These are phyloP conservation scores for Cyphellophora attinorum DNA, from an alignment of 2,329 filamentous ascomycete species.

Conservation along the genomic window DNA sequence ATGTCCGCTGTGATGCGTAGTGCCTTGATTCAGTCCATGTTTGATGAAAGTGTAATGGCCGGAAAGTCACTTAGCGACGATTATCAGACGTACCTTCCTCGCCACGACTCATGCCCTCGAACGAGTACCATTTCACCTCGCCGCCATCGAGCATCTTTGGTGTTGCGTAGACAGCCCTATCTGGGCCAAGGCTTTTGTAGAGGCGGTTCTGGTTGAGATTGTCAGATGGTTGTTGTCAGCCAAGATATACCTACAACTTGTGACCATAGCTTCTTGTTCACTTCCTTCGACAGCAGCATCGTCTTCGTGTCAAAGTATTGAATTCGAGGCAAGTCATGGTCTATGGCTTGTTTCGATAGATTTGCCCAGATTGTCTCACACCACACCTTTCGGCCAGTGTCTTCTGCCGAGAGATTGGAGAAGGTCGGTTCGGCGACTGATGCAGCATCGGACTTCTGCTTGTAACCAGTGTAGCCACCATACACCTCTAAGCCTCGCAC, in stretches of 20 bases:
- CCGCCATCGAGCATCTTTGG: constrained; percentile 14
- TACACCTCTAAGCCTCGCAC: too few relatives aligned
- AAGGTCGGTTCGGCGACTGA: too few relatives aligned
- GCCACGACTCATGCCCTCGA: constrained; percentile 13
- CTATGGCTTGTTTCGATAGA: constrained; percentile 16
- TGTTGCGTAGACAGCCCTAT: constrained; percentile 14
- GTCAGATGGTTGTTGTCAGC: background rate
- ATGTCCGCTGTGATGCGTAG: background rate
- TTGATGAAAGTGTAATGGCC: too few relatives aligned
- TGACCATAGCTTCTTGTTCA: constrained; percentile 15
- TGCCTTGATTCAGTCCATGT: background rate
- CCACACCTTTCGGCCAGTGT: constrained; percentile 13
- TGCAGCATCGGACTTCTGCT: too few relatives aligned
- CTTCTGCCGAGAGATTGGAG: constrained; percentile 4
- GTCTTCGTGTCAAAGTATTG: constrained; percentile 19
- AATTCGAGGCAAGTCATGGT: constrained; percentile 9
- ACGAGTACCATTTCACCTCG: constrained; percentile 17
- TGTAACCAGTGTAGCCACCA: too few relatives aligned
- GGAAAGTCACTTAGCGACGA: too few relatives aligned
- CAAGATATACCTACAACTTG: constrained; percentile 13
- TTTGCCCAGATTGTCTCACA: constrained; percentile 18
- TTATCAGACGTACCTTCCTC: constrained; percentile 4
- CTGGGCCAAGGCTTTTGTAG: constrained; percentile 16
- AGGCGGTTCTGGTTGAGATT: constrained; percentile 6
- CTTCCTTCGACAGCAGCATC: constrained; percentile 16